Evolutionary conservation across 2,329 filamentous ascomycete species (phyloP).

Genomic region (Lasiodiplodia hormozganensis): DNA sequence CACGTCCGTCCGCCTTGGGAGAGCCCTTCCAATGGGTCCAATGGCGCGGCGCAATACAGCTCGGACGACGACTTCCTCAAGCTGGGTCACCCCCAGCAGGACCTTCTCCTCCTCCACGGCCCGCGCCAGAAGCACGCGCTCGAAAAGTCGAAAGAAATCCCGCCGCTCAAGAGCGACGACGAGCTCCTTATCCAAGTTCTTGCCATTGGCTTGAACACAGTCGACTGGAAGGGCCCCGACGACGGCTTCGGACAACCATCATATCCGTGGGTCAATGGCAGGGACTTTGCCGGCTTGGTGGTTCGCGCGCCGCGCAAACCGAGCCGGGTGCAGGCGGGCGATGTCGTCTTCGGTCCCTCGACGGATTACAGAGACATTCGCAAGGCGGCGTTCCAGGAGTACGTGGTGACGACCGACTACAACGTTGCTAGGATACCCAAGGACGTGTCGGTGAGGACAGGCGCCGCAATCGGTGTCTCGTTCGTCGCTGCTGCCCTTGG

Average conservation of each 20-base stretch:
- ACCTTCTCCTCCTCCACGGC: constrained; percentile 18
- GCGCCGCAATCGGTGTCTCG: constrained; percentile 71
- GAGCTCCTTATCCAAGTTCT: constrained; percentile 69
- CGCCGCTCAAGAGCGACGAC: constrained; percentile 20
- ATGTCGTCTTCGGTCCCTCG: constrained; percentile 64
- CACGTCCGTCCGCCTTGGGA: not conserved
- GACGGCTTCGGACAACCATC: constrained; percentile 73
- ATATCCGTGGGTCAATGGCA: constrained; percentile 72
- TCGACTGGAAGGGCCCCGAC: constrained; percentile 77
- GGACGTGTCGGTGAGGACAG: constrained; percentile 58
- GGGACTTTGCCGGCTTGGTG: constrained; percentile 71
- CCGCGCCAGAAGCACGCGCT: constrained; percentile 24
- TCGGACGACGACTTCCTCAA: constrained; percentile 22
- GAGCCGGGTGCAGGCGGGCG: constrained; percentile 53
- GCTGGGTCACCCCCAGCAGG: constrained; percentile 33
- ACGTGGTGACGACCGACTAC: constrained; percentile 68
- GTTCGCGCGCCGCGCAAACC: constrained; percentile 50
- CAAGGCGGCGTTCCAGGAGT: constrained; percentile 76
- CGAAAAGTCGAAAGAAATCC: constrained; percentile 13
- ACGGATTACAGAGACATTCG: constrained; percentile 77
- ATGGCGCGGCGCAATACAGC: constrained; percentile 2
- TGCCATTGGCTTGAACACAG: constrained; percentile 75
- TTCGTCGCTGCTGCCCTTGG: constrained; percentile 73
- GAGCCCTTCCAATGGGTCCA: not conserved
- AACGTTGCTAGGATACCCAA: constrained; percentile 70